Evolutionary conservation across 352 stramenopile genomes (phyloP).

Genomic region (Pythium graminicola): DNA sequence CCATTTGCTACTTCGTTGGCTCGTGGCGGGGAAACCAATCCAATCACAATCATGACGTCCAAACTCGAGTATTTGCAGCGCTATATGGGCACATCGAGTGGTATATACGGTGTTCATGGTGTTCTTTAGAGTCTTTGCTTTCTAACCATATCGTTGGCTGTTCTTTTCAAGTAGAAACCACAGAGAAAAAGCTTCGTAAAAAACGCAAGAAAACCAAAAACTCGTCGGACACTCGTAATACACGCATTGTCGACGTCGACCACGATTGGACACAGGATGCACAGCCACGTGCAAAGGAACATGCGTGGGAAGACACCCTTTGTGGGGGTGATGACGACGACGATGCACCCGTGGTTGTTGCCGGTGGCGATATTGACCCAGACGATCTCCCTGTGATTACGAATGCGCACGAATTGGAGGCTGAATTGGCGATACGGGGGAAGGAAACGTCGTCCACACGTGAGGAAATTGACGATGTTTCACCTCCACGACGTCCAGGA

Average conservation of each 20-base stretch:
- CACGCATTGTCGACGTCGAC: conserved; percentile 52
- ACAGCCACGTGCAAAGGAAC: conserved; percentile 8
- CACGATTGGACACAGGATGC: conserved; percentile 47
- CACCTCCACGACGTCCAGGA: conserved; percentile 30
- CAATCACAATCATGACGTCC: conserved; percentile 48
- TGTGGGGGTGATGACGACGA: conserved; percentile 50
- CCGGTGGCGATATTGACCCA: conserved; percentile 42
- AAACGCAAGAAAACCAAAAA: conserved; percentile 51
- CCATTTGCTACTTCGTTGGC: no score
- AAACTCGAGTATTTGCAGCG: conserved; percentile 80
- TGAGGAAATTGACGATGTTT: conserved; percentile 31
- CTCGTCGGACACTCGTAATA: conserved; percentile 1
- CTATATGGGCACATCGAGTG: conserved; percentile 44
- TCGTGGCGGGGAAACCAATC: no score
- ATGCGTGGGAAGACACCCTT: conserved; percentile 48
- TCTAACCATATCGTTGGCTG: background rate
- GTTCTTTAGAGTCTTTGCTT: background rate
- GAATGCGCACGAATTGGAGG: conserved; percentile 59
- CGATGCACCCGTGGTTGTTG: conserved; percentile 38
- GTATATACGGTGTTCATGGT: conserved; percentile 14
- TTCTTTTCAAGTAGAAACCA: conserved; percentile 16
- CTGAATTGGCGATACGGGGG: conserved; percentile 37
- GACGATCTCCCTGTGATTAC: conserved; percentile 68
- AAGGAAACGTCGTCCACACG: conserved; percentile 24
- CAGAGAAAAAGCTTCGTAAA: conserved; percentile 53